These are phyloP conservation scores for Gastrodia elata DNA, from an alignment of 106 monocot genomes.

Conservation along the genomic window DNA sequence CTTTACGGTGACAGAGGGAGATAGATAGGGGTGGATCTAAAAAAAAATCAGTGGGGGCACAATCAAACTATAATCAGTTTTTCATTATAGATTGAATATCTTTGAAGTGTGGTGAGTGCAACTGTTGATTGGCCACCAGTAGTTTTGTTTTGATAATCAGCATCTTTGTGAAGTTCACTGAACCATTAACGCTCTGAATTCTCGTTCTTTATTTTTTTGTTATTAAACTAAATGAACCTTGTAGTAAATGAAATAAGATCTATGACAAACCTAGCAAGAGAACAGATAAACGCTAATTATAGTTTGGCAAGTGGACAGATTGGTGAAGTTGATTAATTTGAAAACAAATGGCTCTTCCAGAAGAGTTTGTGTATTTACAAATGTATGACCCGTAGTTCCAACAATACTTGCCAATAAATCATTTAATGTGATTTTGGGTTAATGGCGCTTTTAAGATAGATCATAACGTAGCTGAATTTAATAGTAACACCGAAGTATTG, in stretches of 20 bases:
- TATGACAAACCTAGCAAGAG: not conserved
- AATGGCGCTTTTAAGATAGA: not conserved
- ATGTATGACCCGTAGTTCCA: too few relatives aligned
- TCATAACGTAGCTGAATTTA: not conserved
- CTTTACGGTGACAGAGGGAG: too few relatives aligned
- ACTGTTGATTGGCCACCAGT: not conserved
- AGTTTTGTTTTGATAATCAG: not conserved
- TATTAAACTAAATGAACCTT: not conserved
- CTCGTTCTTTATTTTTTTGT: not conserved
- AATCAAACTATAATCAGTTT: not conserved
- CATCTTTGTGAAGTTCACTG: not conserved
- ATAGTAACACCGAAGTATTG: not conserved
- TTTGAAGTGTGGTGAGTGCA: not conserved
- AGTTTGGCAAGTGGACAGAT: too few relatives aligned
- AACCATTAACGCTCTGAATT: not conserved
- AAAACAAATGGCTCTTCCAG: too few relatives aligned
- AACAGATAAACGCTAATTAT: too few relatives aligned
- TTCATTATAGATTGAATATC: not conserved
- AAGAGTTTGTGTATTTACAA: too few relatives aligned
- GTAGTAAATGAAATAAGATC: not conserved
- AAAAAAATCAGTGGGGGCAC: too few relatives aligned
- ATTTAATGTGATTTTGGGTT: not conserved
- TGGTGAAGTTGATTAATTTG: too few relatives aligned
- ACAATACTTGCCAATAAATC: not conserved
- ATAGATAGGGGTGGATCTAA: too few relatives aligned